Evolutionary conservation across 805 yeast species (phyloP), one percentile per base, ranked within the genome.

Genomic region (Pichia phayaonensis): DNA sequence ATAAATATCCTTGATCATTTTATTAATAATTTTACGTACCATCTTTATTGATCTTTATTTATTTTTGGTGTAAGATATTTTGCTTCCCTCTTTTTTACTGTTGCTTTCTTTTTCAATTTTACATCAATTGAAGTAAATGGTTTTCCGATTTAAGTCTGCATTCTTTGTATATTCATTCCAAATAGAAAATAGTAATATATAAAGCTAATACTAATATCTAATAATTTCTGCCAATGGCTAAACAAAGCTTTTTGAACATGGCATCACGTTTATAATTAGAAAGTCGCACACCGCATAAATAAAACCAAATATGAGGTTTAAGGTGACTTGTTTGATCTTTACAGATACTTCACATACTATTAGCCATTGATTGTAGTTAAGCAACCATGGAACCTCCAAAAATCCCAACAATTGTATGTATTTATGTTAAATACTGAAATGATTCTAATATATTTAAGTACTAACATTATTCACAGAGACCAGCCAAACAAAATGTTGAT

Each of bases 361-460:
- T 15, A 20, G 2, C 41, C 15, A 39, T 29, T 24, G 20, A 22
- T 6, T 12, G 13, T 8, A 7, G 13, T 5, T 10, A 21, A 22
- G 23, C 13, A 13, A 22, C 3, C 13, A 59, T 60, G 63, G 60
- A 56, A 8, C 42, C 39, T 36, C 63, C 64, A 40, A 40, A 38
- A 43, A 49, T 59, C 18, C 65, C 64, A 2, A 55, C 45, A 43
- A 59, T 52, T 39, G 62, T 61, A 54, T 29, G 66, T 57, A 23
- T 24, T 2, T 7, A 10, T 16, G 12, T 23, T 6, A 13, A 18
- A 34, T 34, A 7, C 20, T 16, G 2, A 16, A 16, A 5, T 10
- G 11, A n/a, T 34, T 34, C 22, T 10, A 24, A 45, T 18, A 15
- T 10, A n/a, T 15, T 18, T 20, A 12, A 26, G 21, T 38, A 22